These are phyloP conservation scores for Plasmodium sp. DNA, from an alignment of 169 alveolate species.

Conservation along the genomic window DNA sequence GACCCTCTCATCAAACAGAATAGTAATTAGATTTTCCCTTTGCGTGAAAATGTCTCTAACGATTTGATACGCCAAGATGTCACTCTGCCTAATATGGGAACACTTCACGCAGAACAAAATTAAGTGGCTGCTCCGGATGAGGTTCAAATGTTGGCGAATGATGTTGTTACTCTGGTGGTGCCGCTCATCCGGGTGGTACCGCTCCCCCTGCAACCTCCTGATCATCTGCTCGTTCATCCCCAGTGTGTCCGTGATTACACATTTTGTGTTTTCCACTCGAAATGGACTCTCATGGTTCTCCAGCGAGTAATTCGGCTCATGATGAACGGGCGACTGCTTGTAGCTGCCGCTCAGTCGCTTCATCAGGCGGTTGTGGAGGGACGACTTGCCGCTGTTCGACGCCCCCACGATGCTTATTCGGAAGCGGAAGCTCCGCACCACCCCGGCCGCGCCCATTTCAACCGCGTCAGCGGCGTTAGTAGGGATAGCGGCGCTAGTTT, in stretches of 20 bases:
- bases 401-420: slow-evolving; percentile 67
- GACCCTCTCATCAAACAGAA: neutral
- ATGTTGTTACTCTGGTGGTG: slow-evolving; percentile 11
- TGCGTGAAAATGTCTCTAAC: slow-evolving; percentile 5
- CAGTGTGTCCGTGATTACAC: slow-evolving; percentile 26
- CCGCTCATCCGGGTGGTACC: neutral
- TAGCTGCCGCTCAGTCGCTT: slow-evolving; percentile 9
- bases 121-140: slow-evolving; percentile 26
- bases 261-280: slow-evolving; percentile 8
- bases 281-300: slow-evolving; percentile 20
- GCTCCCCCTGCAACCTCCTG: slow-evolving; percentile 1
- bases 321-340: slow-evolving; percentile 22
- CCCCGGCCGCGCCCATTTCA: neutral
- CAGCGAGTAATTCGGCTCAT: slow-evolving; percentile 23
- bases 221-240: slow-evolving; percentile 64
- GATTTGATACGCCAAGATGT: slow-evolving; percentile 16
- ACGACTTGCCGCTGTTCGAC: slow-evolving; percentile 48
- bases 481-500: too few relatives aligned
- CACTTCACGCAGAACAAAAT: slow-evolving; percentile 6
- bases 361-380: slow-evolving; percentile 22
- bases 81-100: slow-evolving; percentile 15
- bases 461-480: neutral
- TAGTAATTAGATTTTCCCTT: slow-evolving; percentile 5
- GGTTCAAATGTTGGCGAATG: slow-evolving; percentile 5
- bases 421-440: neutral